Base-by-base conservation (phyloP, 2,329 filamentous ascomycete species). In the Arachnomyces sp. region DNA sequence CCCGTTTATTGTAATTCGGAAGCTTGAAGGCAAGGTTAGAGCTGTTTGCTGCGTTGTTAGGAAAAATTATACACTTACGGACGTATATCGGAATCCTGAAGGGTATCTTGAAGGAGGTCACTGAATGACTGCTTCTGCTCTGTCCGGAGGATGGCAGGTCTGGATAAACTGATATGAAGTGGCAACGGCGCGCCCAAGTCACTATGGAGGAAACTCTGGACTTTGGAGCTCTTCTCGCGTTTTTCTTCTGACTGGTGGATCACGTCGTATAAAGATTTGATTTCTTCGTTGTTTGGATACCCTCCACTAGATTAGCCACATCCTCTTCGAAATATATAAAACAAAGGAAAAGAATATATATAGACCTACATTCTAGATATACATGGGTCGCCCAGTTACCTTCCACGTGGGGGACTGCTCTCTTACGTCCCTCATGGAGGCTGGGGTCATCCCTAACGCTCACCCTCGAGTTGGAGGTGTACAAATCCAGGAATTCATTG, bases 341-440 rank as follows among this genome's bases (percentile, higher is more conserved):
- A 33, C 20, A 8, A 37, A 31, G 40, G 40, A 11, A 35, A 40
- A 38, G 18, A 17, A 43, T 34, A 7, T 28, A 7, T 28, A 18
- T 9, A 8, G n/a, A 68, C 79, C 65, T 72, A 93, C 92, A 98
- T 67, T 96, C 90, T 42, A 94, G 71, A 60, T 94, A 96, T 34
- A 96, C 59, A 63, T 96, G 90, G 28, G 81, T 87, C 1, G 90
- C 87, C 92, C 92, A 98, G 60, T 88, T 86, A 44, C 92, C 92
- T 43, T 80, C 77, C 17, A 90, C 71, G 63, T 98, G 92, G 16
- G 90, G 89, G 36, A 79, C 84, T 42, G 82, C 76, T 31, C 92
- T 77, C 57, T 81, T 86, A 34, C 90, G 80, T 39, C 92, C 92
- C 25, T 82, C 83, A 60, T 98, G 92, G 43, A 96, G 70, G 44